phyloP scores from a whole-genome alignment of 129 eudicot genomes.

The Scalesia atractyloides region DNA sequence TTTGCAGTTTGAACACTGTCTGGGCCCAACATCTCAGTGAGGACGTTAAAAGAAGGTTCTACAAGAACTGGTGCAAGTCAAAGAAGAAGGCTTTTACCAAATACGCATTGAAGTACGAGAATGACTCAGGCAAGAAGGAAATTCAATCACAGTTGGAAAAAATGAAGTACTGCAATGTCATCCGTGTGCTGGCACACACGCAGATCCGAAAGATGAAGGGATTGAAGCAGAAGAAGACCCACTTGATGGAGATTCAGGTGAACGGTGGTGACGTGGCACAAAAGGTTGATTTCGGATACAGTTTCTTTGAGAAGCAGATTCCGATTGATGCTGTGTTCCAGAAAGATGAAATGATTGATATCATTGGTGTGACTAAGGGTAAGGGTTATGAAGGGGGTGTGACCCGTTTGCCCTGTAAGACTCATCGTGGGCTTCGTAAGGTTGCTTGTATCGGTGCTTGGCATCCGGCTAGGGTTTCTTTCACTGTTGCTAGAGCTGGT shows the following conservation, averaged over 20 bases:
- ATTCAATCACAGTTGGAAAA: constrained; percentile 51
- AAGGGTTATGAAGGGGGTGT: constrained; percentile 80
- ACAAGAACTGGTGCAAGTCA: constrained; percentile 65
- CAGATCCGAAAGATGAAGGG: constrained; percentile 73
- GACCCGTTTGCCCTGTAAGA: constrained; percentile 67
- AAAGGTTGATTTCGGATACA: constrained; percentile 55
- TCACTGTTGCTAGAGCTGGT: constrained; percentile 72
- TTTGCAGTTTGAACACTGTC: constrained; percentile 49
- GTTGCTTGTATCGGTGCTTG: constrained; percentile 74
- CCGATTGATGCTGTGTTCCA: constrained; percentile 64
- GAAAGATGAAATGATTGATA: constrained; percentile 71
- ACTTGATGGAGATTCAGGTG: constrained; percentile 65
- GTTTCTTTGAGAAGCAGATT: constrained; percentile 57
- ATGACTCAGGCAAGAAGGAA: constrained; percentile 51
- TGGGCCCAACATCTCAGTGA: constrained; percentile 74
- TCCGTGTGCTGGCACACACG: constrained; percentile 65
- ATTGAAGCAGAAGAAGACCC: constrained; percentile 65
- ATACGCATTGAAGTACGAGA: constrained; percentile 45
- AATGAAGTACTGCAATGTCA: constrained; percentile 62
- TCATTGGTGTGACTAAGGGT: constrained; percentile 67
- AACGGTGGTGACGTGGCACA: constrained; percentile 56
- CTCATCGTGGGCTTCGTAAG: constrained; percentile 78
- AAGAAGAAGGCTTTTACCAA: constrained; percentile 55
- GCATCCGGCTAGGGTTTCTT: constrained; percentile 74
- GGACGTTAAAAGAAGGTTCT: constrained; percentile 56